phyloP scores from a whole-genome alignment of 1,139 yeast species.

The Debaryomycetaceae sp. region DNA sequence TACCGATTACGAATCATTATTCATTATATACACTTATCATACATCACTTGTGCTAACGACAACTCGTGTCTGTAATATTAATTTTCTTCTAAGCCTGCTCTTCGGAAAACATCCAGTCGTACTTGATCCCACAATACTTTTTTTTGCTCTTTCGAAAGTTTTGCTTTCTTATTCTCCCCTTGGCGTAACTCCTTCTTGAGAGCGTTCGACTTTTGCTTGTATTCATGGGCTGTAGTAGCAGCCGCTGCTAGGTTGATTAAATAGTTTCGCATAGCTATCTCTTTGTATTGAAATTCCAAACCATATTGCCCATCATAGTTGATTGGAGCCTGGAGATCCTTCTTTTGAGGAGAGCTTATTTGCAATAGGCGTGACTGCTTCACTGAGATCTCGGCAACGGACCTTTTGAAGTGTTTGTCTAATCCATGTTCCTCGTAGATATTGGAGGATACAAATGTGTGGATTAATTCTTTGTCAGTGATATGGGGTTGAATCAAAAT shows the following conservation, averaged over 20 bases:
- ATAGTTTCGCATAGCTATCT: conserved; percentile 48
- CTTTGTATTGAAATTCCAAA: conserved; percentile 38
- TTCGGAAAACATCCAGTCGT: conserved; percentile 44
- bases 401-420: conserved; percentile 40
- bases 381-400: conserved; percentile 53
- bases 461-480: conserved; percentile 43
- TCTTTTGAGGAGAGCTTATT: conserved; percentile 26
- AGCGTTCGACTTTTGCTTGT: conserved; percentile 37
- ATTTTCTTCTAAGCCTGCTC: conserved; percentile 43
- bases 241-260: conserved; percentile 53
- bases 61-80: not conserved
- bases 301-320: conserved; percentile 28
- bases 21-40: not conserved
- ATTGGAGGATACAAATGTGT: conserved; percentile 38
- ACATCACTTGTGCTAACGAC: not conserved
- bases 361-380: conserved; percentile 46
- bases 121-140: conserved; percentile 49
- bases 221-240: conserved; percentile 52
- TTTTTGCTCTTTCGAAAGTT: conserved; percentile 40
- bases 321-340: conserved; percentile 21
- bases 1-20: not conserved
- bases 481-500: conserved; percentile 40
- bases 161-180: conserved; percentile 26
- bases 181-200: conserved; percentile 24
- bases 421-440: conserved; percentile 48